phyloP scores from a whole-genome alignment of 1,284 basidiomycete species.

The Trametes sp. region DNA sequence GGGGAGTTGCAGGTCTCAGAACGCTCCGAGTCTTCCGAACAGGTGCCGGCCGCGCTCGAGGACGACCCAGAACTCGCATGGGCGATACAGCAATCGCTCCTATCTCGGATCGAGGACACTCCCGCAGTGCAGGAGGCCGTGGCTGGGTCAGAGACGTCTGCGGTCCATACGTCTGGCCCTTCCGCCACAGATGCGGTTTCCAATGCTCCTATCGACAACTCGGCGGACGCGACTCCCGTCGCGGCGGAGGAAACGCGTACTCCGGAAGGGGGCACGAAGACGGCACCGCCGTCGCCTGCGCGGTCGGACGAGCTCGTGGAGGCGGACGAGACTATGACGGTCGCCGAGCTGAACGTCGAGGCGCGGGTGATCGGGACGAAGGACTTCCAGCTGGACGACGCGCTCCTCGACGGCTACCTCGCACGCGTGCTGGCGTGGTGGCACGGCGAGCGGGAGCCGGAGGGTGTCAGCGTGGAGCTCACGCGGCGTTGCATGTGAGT shows the following conservation, averaged over 20 bases:
- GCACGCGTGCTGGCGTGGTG: conserved; percentile 73
- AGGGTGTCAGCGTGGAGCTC: conserved; percentile 71
- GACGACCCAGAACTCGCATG: conserved; percentile 46
- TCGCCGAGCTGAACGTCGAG: conserved; percentile 28
- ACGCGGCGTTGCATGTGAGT: conserved; percentile 75
- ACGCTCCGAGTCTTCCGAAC: no score
- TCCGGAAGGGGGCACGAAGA: conserved; percentile 9
- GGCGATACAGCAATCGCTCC: conserved; percentile 48
- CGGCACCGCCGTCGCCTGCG: conserved; percentile 8
- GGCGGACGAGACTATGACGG: conserved; percentile 23
- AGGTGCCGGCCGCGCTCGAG: conserved; percentile 22
- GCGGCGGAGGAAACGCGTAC: not conserved
- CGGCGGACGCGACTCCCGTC: not conserved
- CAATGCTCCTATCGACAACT: not conserved
- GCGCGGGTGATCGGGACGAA: conserved; percentile 71
- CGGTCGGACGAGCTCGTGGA: conserved; percentile 20
- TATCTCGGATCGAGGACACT: conserved; percentile 13
- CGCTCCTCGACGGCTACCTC: conserved; percentile 65
- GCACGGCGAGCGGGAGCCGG: conserved; percentile 70
- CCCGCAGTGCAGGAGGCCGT: conserved; percentile 14
- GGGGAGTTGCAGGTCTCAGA: not conserved
- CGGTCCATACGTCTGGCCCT: no score
- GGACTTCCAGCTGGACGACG: conserved; percentile 64
- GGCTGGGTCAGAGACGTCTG: not conserved
- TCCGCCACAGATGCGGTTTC: no score